Percentiles rank a stretch among this genome's conserved stretches.
Conservation (phyloP, 805 yeast genomes). For the Lipomyces mesembrius region DNA sequence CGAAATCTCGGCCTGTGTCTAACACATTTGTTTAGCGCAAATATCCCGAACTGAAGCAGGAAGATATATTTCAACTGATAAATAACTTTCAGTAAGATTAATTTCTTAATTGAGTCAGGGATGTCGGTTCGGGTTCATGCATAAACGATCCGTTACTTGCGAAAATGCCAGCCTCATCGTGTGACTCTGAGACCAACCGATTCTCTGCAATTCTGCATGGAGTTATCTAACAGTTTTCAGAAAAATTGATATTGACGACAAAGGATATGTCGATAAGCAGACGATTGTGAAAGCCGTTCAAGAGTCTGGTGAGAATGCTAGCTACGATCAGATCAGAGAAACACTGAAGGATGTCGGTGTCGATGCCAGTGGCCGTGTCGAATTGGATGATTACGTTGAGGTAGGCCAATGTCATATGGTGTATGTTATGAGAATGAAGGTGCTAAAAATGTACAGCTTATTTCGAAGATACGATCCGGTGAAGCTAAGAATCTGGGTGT, state of each 20-base stretch:
- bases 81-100: slow-evolving; percentile 66
- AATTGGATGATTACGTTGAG: slow-evolving; percentile 88
- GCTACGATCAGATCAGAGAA: slow-evolving; percentile 92
- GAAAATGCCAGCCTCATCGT: neutral
- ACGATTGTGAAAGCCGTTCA: slow-evolving; percentile 84
- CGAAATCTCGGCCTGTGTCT: neutral
- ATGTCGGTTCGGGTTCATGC: neutral
- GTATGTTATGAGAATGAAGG: neutral
- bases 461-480: slow-evolving; percentile 38
- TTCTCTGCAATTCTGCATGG: neutral
- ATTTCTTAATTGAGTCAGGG: slow-evolving; percentile 9
- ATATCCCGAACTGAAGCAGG: slow-evolving; percentile 83
- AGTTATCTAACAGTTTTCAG: slow-evolving; percentile 44
- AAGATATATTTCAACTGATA: slow-evolving; percentile 80
- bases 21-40: slow-evolving; percentile 58
- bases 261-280: slow-evolving; percentile 93
- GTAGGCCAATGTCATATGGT: slow-evolving; percentile 46
- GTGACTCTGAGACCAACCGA: neutral
- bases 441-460: slow-evolving; percentile 16
- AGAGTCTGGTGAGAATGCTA: slow-evolving; percentile 67
- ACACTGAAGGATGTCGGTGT: slow-evolving; percentile 88
- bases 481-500: slow-evolving; percentile 34
- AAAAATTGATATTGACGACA: slow-evolving; percentile 82
- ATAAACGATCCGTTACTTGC: neutral
- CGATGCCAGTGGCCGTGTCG: slow-evolving; percentile 97